Base-by-base conservation (phyloP, 768 basidiomycete genomes). In the Phlegmacium glaucopus region DNA sequence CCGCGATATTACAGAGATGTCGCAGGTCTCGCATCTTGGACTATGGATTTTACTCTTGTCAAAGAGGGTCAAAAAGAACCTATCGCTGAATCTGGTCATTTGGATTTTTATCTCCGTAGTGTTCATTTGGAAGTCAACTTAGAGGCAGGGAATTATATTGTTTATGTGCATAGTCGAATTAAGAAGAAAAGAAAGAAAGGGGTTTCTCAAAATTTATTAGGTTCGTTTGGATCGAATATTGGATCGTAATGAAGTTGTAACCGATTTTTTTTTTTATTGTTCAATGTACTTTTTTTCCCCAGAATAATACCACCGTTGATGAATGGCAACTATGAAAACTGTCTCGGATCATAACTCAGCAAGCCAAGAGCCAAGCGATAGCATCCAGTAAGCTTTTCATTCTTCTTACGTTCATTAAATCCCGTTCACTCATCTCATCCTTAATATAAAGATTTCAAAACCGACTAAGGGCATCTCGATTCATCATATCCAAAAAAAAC, bases 21-120 rank as follows among this genome's bases (percentile, higher is more conserved):
- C 32, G 56, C 73, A 0, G 74, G 74, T 5, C 66, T 58, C 30
- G 69, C 70, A 12, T 53, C 55, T 22, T 80, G 76, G 77, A 69
- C 65, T 10, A 64, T 80, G 47, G 78, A 81, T 47, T 79, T 80
- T 50, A 62, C 66, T 7, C 62, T 81, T 1, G 75, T 75, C 58
- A 77, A 75, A 50, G 67, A 72, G 51, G 77, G 76, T 4, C 65
- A 68, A 32, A 68, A 62, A 25, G 64, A 68, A 25, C 58, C 69
- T 1, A 50, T 71, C 12, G 70, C 69, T 0, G 68, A 73, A 45
- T 68, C 70, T 1, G 55, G 61, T 1, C 64, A 68, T 10, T 59
- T 70, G 6, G 61, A 69, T 29, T 65, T 69, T 18, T 71, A 66
- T 45, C 46, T 66, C 12, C 61, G 74, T 29, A 73, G 72, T 50